Conservation (phyloP, 75 land plant species). For the Cupressus sempervirens region DNA sequence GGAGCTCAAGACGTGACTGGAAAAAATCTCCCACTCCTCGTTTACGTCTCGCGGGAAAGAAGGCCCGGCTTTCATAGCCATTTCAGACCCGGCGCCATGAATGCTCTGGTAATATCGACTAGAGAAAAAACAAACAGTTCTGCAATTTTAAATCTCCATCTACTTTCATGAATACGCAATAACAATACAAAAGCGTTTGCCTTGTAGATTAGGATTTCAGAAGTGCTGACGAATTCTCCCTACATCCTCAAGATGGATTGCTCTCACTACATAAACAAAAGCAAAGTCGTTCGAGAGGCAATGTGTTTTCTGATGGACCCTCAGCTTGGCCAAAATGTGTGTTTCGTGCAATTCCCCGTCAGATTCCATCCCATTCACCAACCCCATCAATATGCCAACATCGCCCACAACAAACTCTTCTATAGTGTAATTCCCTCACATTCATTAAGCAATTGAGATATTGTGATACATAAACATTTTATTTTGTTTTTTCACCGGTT, state of each 20-base stretch:
- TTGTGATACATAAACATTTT: neutral
- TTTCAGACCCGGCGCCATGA: constrained; percentile 20
- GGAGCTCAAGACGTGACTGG: constrained; percentile 16
- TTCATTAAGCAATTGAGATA: no score
- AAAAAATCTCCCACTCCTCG: constrained; percentile 14
- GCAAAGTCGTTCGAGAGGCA: constrained; percentile 68
- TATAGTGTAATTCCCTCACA: constrained; percentile 46
- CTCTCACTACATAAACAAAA: constrained; percentile 69
- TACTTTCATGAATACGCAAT: neutral
- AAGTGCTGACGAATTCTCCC: constrained; percentile 65
- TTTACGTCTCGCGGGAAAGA: constrained; percentile 19
- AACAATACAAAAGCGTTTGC: neutral
- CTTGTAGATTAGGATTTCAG: constrained; percentile 59
- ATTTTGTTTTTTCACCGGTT: neutral
- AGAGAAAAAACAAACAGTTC: neutral
- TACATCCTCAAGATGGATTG: constrained; percentile 69
- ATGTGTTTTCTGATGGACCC: constrained; percentile 92
- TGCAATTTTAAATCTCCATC: neutral
- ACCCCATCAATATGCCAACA: constrained; percentile 68
- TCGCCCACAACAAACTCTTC: constrained; percentile 58
- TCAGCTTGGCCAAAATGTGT: constrained; percentile 44
- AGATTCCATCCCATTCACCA: constrained; percentile 66
- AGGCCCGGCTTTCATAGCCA: constrained; percentile 9
- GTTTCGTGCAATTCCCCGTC: constrained; percentile 65
- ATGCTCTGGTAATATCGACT: constrained; percentile 9